Evolutionary conservation across 768 basidiomycete species (phyloP).

Genomic region (Mrakia blollopis): DNA sequence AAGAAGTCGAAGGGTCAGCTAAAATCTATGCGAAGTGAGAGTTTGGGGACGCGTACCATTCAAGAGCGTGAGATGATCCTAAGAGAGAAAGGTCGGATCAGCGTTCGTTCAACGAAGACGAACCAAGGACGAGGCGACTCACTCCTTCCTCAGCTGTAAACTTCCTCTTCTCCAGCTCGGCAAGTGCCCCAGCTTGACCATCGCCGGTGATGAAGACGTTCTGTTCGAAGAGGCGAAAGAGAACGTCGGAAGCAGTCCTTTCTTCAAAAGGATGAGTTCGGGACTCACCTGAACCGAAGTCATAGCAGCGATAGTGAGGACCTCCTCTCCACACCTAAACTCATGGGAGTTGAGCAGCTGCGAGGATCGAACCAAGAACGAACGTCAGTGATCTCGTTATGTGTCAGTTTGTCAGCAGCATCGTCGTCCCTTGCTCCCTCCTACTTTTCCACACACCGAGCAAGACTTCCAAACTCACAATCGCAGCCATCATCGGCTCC

Average conservation of each 20-base stretch:
- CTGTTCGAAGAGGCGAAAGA: constrained; percentile 46
- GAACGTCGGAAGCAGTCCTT: neutral
- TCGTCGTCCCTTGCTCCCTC: too few relatives aligned
- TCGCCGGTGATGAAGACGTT: constrained; percentile 86
- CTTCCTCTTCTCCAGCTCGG: constrained; percentile 87
- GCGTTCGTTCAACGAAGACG: neutral
- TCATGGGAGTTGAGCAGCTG: constrained; percentile 83
- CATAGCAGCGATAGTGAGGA: constrained; percentile 94
- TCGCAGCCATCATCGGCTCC: constrained; percentile 87
- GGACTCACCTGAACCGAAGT: constrained; percentile 70
- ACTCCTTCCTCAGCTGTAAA: constrained; percentile 99
- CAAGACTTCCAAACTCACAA: constrained; percentile 54
- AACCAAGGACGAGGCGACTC: constrained; percentile 37
- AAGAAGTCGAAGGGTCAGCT: neutral
- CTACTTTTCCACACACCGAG: neutral
- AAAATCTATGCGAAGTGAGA: neutral
- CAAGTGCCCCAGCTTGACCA: constrained; percentile 74
- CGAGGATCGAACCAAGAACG: neutral
- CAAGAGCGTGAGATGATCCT: constrained; percentile 92
- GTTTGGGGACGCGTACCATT: constrained; percentile 58
- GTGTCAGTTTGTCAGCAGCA: neutral
- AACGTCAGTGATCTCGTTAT: neutral
- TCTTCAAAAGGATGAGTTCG: neutral
- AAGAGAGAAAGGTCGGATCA: neutral
- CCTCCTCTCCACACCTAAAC: constrained; percentile 87